Evolutionary conservation across 208 protist genomes (phyloP).

Genomic region (Acanthamoeba healyi): DNA sequence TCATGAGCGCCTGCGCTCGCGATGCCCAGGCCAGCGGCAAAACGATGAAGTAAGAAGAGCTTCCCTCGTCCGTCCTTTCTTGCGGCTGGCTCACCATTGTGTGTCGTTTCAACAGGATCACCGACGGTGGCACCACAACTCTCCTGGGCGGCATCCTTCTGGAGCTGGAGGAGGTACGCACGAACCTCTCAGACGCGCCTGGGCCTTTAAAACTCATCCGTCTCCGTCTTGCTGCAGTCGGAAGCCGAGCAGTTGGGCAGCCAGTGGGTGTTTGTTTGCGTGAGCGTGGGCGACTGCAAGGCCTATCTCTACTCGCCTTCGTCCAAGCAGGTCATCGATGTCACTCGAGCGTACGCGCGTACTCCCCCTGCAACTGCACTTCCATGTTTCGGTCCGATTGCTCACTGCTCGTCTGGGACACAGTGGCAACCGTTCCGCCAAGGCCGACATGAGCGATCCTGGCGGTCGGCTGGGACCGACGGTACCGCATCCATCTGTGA

Average conservation of each 20-base stretch:
- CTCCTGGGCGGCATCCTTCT: constrained; percentile 67
- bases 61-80: neutral
- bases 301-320: constrained; percentile 76
- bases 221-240: neutral
- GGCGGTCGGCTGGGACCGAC: constrained; percentile 81
- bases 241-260: constrained; percentile 53
- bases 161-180: constrained; percentile 17
- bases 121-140: constrained; percentile 65
- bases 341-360: constrained; percentile 75
- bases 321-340: constrained; percentile 73
- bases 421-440: constrained; percentile 39
- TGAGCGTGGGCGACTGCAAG: constrained; percentile 85
- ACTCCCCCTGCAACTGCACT: neutral
- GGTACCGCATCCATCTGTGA: neutral
- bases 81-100: neutral
- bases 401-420: neutral
- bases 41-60: constrained; percentile 11
- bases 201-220: neutral
- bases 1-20: constrained; percentile 50
- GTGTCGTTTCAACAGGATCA: neutral
- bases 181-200: neutral
- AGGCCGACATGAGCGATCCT: constrained; percentile 81
- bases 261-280: constrained; percentile 82
- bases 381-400: neutral
- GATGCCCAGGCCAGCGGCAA: constrained; percentile 41